A percentile compares a stretch with the other conserved stretches of the same genome.
phyloP scores from a whole-genome alignment of 768 basidiomycete genomes.

The Leucogyrophana mollusca region DNA sequence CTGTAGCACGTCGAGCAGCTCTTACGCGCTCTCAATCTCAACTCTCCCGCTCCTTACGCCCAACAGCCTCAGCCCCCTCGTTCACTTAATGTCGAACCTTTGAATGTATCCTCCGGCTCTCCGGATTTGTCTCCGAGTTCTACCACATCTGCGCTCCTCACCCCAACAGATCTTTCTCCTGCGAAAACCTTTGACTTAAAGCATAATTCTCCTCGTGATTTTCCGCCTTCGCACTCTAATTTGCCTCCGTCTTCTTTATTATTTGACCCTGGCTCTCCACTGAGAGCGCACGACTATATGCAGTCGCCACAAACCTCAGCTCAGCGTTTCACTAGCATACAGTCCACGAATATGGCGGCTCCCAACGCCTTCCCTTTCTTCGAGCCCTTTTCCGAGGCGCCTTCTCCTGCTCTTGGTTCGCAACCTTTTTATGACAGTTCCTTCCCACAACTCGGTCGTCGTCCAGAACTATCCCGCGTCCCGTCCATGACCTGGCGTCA shows the following conservation, averaged over 20 bases:
- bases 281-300: slow-evolving; percentile 29
- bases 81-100: slow-evolving; percentile 41
- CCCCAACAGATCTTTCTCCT: slow-evolving; percentile 74
- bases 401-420: slow-evolving; percentile 35
- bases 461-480: slow-evolving; percentile 13
- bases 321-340: slow-evolving; percentile 24
- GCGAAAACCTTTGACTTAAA: slow-evolving; percentile 58
- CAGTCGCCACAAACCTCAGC: slow-evolving; percentile 21
- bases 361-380: slow-evolving; percentile 40
- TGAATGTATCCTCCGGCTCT: slow-evolving; percentile 41
- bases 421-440: slow-evolving; percentile 34
- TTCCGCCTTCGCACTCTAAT: slow-evolving; percentile 21
- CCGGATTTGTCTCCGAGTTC: slow-evolving; percentile 77
- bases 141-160: slow-evolving; percentile 66
- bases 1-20: slow-evolving; percentile 77
- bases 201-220: slow-evolving; percentile 52
- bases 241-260: slow-evolving; percentile 40
- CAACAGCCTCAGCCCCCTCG: slow-evolving; percentile 38
- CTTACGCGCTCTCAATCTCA: slow-evolving; percentile 74
- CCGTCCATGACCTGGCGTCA: slow-evolving; percentile 22
- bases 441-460: slow-evolving; percentile 24
- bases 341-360: slow-evolving; percentile 18
- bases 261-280: slow-evolving; percentile 41
- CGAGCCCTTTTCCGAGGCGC: slow-evolving; percentile 51
- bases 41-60: slow-evolving; percentile 61